Evolutionary conservation across 352 stramenopile species (phyloP).

Genomic region (Globisporangium megalacanthum): DNA sequence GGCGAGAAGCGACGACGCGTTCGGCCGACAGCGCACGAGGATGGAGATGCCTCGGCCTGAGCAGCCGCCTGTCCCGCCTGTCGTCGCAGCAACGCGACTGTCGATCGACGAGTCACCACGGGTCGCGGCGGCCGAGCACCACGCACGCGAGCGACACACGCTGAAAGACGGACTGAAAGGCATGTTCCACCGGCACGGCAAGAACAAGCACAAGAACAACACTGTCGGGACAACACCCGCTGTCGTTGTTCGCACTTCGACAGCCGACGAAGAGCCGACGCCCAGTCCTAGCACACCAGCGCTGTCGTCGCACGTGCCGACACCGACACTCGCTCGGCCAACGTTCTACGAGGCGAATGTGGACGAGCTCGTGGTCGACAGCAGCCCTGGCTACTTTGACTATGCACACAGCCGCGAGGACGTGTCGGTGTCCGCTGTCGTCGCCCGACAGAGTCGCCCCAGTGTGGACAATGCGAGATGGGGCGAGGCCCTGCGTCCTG

Average conservation of each 20-base stretch:
- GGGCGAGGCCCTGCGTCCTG: slow-evolving; percentile 8
- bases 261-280: too few species aligned
- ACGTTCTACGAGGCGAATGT: slow-evolving; percentile 44
- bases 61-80: background rate
- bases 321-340: slow-evolving; percentile 3
- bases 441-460: slow-evolving; percentile 15
- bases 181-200: slow-evolving; percentile 21
- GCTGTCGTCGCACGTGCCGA: background rate
- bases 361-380: slow-evolving; percentile 53
- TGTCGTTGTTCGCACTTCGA: background rate
- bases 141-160: slow-evolving; percentile 11
- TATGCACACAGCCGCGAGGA: background rate
- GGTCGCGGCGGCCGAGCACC: background rate
- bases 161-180: slow-evolving; percentile 33
- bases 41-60: slow-evolving; percentile 13
- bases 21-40: background rate
- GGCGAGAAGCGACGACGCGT: slow-evolving; percentile 1
- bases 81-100: background rate
- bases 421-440: slow-evolving; percentile 4
- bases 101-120: background rate
- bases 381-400: slow-evolving; percentile 59
- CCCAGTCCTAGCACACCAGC: too few species aligned
- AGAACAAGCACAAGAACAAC: slow-evolving; percentile 12
- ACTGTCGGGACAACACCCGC: background rate
- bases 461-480: slow-evolving; percentile 18